A percentile compares a stretch with the other conserved stretches of the same genome.
phyloP scores from a whole-genome alignment of 2,329 filamentous ascomycete species.

The Alternaria atra region DNA sequence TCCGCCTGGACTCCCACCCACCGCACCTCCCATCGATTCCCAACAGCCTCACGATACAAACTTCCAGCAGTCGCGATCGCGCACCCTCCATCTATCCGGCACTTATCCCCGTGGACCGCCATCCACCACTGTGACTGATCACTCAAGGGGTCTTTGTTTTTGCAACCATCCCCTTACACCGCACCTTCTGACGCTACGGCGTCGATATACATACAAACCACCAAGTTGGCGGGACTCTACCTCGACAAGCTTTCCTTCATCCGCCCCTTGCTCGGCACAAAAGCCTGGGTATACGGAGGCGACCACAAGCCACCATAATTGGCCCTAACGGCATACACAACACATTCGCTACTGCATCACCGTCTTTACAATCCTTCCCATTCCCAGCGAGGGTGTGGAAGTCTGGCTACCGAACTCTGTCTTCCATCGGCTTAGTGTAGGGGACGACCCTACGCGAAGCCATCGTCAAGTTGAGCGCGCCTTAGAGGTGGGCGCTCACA shows the following conservation, averaged over 20 bases:
- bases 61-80: slow-evolving; percentile 17
- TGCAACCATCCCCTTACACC: slow-evolving; percentile 25
- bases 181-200: slow-evolving; percentile 49
- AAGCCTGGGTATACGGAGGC: slow-evolving; percentile 95
- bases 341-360: slow-evolving; percentile 26
- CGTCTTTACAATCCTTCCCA: slow-evolving; percentile 33
- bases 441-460: slow-evolving; percentile 58
- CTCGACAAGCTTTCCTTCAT: slow-evolving; percentile 75
- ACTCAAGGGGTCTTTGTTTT: slow-evolving; percentile 29
- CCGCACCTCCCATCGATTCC: neutral
- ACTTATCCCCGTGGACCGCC: slow-evolving; percentile 26
- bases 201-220: slow-evolving; percentile 62
- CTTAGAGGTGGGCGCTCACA: slow-evolving; percentile 63
- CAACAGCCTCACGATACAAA: slow-evolving; percentile 4
- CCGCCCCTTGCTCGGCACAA: slow-evolving; percentile 91
- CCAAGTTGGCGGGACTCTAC: slow-evolving; percentile 93
- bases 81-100: slow-evolving; percentile 20
- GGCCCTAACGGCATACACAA: slow-evolving; percentile 49
- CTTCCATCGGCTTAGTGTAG: slow-evolving; percentile 55
- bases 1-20: slow-evolving; percentile 37
- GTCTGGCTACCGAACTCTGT: slow-evolving; percentile 35
- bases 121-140: slow-evolving; percentile 40
- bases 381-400: slow-evolving; percentile 35
- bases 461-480: slow-evolving; percentile 61
- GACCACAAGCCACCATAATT: slow-evolving; percentile 95